Percentiles rank a stretch among this genome's conserved stretches.
Evolutionary conservation across 2,329 filamentous ascomycete genomes (phyloP).

Genomic region (Stemphylium beticola): DNA sequence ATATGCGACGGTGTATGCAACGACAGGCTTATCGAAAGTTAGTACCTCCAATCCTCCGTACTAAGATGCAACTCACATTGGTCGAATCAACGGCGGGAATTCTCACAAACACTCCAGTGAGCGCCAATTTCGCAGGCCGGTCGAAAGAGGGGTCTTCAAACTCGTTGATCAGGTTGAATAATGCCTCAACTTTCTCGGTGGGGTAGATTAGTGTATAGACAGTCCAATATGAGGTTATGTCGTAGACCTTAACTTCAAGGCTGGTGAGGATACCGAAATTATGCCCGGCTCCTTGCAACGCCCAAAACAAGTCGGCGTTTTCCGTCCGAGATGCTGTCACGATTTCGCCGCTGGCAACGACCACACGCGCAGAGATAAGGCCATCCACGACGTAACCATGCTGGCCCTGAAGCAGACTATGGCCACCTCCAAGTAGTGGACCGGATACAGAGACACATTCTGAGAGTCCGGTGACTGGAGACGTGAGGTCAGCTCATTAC

Average conservation of each 20-base stretch:
- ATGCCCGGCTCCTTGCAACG: slow-evolving; percentile 46
- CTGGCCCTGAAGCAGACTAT: slow-evolving; percentile 59
- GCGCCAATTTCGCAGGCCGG: slow-evolving; percentile 15
- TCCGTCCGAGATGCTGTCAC: slow-evolving; percentile 33
- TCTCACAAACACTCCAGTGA: slow-evolving; percentile 16
- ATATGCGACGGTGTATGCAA: slow-evolving; percentile 25
- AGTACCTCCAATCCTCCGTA: neutral
- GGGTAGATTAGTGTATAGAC: slow-evolving; percentile 21
- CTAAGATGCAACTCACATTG: slow-evolving; percentile 13
- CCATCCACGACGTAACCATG: slow-evolving; percentile 47
- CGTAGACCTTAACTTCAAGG: slow-evolving; percentile 42
- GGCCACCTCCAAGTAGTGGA: slow-evolving; percentile 63
- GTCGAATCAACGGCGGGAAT: slow-evolving; percentile 19
- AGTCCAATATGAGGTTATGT: slow-evolving; percentile 18
- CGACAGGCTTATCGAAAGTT: slow-evolving; percentile 12
- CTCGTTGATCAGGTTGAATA: slow-evolving; percentile 42
- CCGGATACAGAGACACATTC: slow-evolving; percentile 59
- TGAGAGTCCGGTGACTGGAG: slow-evolving; percentile 23
- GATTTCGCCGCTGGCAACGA: slow-evolving; percentile 41
- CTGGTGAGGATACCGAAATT: slow-evolving; percentile 49
- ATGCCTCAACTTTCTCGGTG: slow-evolving; percentile 34
- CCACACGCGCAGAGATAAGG: slow-evolving; percentile 27
- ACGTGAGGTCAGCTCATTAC: neutral
- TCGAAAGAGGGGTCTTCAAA: slow-evolving; percentile 5
- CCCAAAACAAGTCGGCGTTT: slow-evolving; percentile 51